These are phyloP conservation scores for Apiospora rasikravindrae DNA, from an alignment of 2,329 filamentous ascomycete species.

Conservation along the genomic window DNA sequence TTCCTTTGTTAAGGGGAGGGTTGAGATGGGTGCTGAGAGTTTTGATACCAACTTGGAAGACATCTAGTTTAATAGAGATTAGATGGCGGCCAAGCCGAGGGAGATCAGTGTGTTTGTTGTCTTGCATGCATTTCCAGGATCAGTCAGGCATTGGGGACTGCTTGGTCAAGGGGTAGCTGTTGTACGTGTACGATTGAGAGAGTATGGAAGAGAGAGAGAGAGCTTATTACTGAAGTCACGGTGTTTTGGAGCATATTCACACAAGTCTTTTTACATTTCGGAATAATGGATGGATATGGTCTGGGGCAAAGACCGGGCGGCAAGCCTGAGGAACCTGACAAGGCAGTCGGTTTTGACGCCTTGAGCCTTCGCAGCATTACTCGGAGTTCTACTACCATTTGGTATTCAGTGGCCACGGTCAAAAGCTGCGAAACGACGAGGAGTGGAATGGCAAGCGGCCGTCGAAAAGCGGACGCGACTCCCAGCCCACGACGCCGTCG, in stretches of 20 bases:
- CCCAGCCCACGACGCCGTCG: constrained; percentile 13
- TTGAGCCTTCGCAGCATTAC: constrained; percentile 10
- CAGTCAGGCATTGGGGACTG: constrained; percentile 36
- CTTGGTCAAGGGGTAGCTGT: constrained; percentile 33
- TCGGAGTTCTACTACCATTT: constrained; percentile 17
- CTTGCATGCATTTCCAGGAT: constrained; percentile 49
- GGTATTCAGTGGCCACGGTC: constrained; percentile 3
- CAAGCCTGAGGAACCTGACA: constrained; percentile 6
- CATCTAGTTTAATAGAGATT: constrained; percentile 42
- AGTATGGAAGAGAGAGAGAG: neutral
- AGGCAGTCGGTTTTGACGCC: constrained; percentile 16
- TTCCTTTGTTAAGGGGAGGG: constrained; percentile 39
- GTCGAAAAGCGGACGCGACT: constrained; percentile 11
- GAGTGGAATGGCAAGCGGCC: constrained; percentile 7
- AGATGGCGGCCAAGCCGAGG: constrained; percentile 40
- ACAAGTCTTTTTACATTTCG: constrained; percentile 15
- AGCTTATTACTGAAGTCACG: constrained; percentile 27
- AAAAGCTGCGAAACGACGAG: constrained; percentile 5
- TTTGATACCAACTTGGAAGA: constrained; percentile 40
- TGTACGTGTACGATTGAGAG: constrained; percentile 37
- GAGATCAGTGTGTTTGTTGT: constrained; percentile 47
- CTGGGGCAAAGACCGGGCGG: constrained; percentile 3
- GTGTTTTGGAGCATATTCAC: constrained; percentile 34
- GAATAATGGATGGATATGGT: constrained; percentile 15
- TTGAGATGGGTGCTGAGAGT: constrained; percentile 28